Evolutionary conservation across 768 basidiomycete genomes (phyloP).

Genomic region (Podaxis sp.): DNA sequence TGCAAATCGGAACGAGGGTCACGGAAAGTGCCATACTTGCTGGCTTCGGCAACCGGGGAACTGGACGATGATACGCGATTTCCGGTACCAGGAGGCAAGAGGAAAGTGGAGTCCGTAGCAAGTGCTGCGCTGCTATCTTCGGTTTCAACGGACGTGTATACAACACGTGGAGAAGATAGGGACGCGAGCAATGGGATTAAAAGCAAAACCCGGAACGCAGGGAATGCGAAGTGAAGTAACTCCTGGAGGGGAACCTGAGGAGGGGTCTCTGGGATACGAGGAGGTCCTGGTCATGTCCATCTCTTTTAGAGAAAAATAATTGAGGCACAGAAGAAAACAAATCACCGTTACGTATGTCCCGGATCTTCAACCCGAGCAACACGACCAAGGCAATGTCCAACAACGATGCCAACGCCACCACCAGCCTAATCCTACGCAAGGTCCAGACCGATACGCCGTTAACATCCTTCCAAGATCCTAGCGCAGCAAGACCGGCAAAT

Average conservation of each 20-base stretch:
- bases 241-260: conserved; percentile 26
- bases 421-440: conserved; percentile 53
- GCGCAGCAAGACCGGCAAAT: conserved; percentile 68
- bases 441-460: conserved; percentile 70
- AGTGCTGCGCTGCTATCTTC: conserved; percentile 39
- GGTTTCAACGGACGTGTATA: conserved; percentile 54
- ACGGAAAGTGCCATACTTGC: conserved; percentile 79
- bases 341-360: conserved; percentile 34
- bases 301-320: conserved; percentile 17
- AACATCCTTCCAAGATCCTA: conserved; percentile 81
- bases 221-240: conserved; percentile 46
- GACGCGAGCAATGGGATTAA: conserved; percentile 59
- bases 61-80: conserved; percentile 52
- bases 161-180: conserved; percentile 62
- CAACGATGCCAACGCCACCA: conserved; percentile 51
- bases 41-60: conserved; percentile 40
- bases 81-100: conserved; percentile 50
- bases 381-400: conserved; percentile 63
- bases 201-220: conserved; percentile 64
- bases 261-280: conserved; percentile 31
- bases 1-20: conserved; percentile 47
- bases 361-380: conserved; percentile 46
- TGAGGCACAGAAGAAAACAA: conserved; percentile 18
- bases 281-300: conserved; percentile 16
- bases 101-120: conserved; percentile 51